A percentile compares a stretch with the other conserved stretches of the same genome.
phyloP scores from a whole-genome alignment of 805 yeast species.

The Osmozyma mogii region DNA sequence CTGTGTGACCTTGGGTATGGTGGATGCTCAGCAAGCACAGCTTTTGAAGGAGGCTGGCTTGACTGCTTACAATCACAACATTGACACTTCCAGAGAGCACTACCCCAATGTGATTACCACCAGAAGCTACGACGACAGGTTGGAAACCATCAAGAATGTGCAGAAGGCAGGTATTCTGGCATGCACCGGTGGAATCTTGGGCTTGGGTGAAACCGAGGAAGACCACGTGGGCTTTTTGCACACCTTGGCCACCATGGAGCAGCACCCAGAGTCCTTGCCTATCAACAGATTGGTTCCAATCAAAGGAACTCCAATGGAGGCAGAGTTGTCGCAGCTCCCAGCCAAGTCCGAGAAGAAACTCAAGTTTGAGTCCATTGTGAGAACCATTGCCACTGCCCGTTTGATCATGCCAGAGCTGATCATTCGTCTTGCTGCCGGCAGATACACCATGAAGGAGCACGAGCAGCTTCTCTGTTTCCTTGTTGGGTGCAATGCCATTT shows the following conservation, averaged over 20 bases:
- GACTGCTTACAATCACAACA: constrained; percentile 76
- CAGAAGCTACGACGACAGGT: constrained; percentile 63
- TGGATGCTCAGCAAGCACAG: constrained; percentile 54
- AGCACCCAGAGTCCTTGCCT: constrained; percentile 81
- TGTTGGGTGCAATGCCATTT: constrained; percentile 75
- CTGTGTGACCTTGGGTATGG: constrained; percentile 79
- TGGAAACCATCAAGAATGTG: constrained; percentile 57
- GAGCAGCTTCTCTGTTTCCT: constrained; percentile 70
- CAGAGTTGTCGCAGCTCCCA: constrained; percentile 37
- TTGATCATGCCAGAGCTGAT: constrained; percentile 65
- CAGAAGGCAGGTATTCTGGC: constrained; percentile 57
- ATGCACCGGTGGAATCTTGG: constrained; percentile 76
- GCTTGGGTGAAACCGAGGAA: constrained; percentile 65
- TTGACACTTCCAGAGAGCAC: constrained; percentile 73
- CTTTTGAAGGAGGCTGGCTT: constrained; percentile 59
- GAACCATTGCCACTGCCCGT: constrained; percentile 72
- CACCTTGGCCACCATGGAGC: constrained; percentile 57
- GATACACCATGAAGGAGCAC: constrained; percentile 71
- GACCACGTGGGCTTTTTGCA: constrained; percentile 64
- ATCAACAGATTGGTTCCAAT: constrained; percentile 73
- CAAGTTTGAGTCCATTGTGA: constrained; percentile 52
- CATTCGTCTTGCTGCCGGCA: constrained; percentile 71
- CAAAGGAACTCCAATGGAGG: constrained; percentile 69
- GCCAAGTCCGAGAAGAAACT: constrained; percentile 32
- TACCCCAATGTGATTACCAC: constrained; percentile 68